Percentiles rank a stretch among this genome's conserved stretches.
phyloP scores from a whole-genome alignment of 495 filamentous ascomycete species.

The Neurospora sp. region DNA sequence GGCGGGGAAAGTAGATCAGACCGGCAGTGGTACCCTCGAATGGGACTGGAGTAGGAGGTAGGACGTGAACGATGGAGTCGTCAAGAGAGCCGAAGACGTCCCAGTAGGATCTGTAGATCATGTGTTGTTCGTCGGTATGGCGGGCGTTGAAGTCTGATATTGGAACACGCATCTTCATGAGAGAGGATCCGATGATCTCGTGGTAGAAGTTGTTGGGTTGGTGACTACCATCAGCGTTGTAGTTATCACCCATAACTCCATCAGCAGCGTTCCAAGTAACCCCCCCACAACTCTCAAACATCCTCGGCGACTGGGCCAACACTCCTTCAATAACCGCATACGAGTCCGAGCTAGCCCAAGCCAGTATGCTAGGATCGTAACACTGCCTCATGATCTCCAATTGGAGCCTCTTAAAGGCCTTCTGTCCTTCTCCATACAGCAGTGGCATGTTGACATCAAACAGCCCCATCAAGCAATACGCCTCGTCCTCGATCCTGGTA shows the following conservation, averaged over 20 bases:
- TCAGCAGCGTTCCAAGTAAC: background rate
- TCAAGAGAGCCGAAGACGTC: background rate
- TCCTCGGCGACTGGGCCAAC: slow-evolving; percentile 3
- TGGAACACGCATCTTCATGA: background rate
- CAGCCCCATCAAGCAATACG: slow-evolving; percentile 16
- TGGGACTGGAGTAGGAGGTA: background rate
- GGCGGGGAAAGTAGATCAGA: slow-evolving; percentile 1
- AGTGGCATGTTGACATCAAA: slow-evolving; percentile 17
- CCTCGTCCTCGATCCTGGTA: slow-evolving; percentile 15
- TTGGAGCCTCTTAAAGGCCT: slow-evolving; percentile 14
- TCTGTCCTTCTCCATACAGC: slow-evolving; percentile 14
- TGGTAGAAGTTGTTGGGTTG: background rate
- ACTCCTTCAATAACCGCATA: slow-evolving; percentile 3
- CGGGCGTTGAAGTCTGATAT: background rate
- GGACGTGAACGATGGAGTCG: background rate
- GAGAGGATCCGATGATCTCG: slow-evolving; percentile 6
- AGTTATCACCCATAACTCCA: background rate
- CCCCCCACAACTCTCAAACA: slow-evolving; percentile 6
- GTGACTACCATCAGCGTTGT: background rate
- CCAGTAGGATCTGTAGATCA: background rate
- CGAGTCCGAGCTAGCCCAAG: slow-evolving; percentile 9
- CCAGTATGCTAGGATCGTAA: slow-evolving; percentile 9
- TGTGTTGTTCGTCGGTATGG: background rate
- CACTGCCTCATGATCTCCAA: slow-evolving; percentile 9
- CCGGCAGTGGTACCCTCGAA: background rate